These are phyloP conservation scores for Aspergillus tubingensis DNA, from an alignment of 2,329 filamentous ascomycete genomes.

Conservation along the genomic window DNA sequence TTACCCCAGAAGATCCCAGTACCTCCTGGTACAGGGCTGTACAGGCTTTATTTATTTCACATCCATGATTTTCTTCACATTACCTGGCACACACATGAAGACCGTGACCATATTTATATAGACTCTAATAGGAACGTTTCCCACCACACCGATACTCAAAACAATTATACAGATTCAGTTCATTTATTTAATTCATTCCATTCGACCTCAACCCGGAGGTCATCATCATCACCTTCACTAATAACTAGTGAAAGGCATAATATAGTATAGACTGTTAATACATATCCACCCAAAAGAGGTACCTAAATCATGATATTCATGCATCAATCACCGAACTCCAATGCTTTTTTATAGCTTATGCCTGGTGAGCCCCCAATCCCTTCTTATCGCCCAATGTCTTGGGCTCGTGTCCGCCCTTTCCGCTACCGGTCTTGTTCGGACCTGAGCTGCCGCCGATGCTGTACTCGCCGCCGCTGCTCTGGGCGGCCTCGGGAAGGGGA, in stretches of 20 bases:
- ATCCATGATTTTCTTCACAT: neutral
- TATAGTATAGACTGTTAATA: neutral
- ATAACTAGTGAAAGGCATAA: neutral
- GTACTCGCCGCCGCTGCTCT: conserved; percentile 28
- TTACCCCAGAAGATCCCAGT: neutral
- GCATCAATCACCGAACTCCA: neutral
- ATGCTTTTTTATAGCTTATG: neutral
- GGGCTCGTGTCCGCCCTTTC: conserved; percentile 42
- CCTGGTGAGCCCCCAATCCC: conserved; percentile 27
- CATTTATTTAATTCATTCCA: neutral
- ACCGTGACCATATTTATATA: neutral
- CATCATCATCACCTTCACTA: neutral
- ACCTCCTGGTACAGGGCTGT: conserved; percentile 2
- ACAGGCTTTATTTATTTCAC: conserved; percentile 2
- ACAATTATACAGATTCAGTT: no score
- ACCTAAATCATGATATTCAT: neutral
- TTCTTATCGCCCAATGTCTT: conserved; percentile 39
- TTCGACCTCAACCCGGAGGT: neutral
- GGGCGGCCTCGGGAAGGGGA: conserved; percentile 37
- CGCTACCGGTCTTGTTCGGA: conserved; percentile 28
- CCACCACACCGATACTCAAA: no score
- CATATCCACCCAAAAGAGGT: neutral
- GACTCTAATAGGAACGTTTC: neutral
- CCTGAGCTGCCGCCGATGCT: conserved; percentile 30
- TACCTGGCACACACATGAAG: neutral